phyloP scores from a whole-genome alignment of 176 grass and related monocot species.

The Oryza longistaminata region DNA sequence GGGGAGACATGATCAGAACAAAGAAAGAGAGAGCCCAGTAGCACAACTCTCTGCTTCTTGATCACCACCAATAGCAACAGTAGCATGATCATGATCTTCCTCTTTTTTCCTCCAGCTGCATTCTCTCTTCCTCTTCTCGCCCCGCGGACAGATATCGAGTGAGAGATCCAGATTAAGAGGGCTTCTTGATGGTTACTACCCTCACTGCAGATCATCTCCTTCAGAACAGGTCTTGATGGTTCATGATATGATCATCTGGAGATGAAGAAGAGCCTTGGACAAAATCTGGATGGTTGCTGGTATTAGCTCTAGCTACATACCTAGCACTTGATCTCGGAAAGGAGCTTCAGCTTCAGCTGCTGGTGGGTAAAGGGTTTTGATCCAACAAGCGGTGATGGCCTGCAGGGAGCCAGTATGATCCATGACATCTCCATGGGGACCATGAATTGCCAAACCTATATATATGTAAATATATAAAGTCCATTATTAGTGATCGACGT shows the following conservation, averaged over 20 bases:
- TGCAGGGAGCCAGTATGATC: constrained; percentile 12
- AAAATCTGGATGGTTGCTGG: background rate
- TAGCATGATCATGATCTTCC: background rate
- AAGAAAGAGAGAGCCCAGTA: constrained; percentile 32
- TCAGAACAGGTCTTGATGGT: background rate
- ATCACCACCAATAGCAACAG: background rate
- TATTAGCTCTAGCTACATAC: constrained; percentile 3
- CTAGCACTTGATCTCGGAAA: constrained; percentile 8
- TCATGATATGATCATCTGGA: constrained; percentile 19
- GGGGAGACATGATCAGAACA: constrained; percentile 12
- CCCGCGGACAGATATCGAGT: background rate
- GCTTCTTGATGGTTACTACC: background rate
- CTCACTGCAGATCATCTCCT: background rate
- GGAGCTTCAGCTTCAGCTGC: background rate
- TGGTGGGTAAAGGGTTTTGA: constrained; percentile 28
- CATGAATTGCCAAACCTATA: constrained; percentile 32
- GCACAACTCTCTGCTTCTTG: constrained; percentile 19
- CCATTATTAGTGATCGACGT: background rate
- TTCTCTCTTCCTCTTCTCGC: constrained; percentile 5
- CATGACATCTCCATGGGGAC: constrained; percentile 41
- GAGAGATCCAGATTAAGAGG: constrained; percentile 45
- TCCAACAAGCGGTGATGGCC: constrained; percentile 26
- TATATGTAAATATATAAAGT: background rate
- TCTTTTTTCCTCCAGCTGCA: background rate
- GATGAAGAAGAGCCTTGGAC: background rate